Conservation (phyloP, 2,329 filamentous ascomycete species). For the Talaromyces pinophilus region DNA sequence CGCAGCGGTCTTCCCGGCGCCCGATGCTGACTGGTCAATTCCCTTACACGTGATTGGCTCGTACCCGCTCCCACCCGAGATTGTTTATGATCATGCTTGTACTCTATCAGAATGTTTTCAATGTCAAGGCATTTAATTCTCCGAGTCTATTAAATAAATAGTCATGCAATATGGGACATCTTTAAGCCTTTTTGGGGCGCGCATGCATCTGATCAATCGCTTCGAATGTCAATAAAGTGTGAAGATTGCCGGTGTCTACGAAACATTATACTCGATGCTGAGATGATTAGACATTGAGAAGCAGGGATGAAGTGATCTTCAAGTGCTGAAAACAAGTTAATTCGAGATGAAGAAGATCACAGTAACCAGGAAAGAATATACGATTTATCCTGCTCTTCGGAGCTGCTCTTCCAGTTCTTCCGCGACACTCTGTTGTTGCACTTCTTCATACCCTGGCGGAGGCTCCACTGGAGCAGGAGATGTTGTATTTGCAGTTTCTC, state of each 20-base stretch:
- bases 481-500: not conserved
- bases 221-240: not conserved
- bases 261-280: not conserved
- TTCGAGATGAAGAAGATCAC: not conserved
- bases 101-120: not conserved
- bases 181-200: no score
- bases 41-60: conserved; percentile 44
- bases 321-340: not conserved
- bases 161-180: not conserved
- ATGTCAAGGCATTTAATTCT: not conserved
- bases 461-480: conserved; percentile 63
- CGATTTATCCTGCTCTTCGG: conserved; percentile 27
- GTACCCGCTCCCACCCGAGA: conserved; percentile 25
- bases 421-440: conserved; percentile 76
- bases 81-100: not conserved
- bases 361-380: no score
- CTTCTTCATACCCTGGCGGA: conserved; percentile 88
- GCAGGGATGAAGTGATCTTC: not conserved
- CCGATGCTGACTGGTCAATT: conserved; percentile 41
- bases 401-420: conserved; percentile 68
- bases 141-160: not conserved
- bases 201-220: not conserved
- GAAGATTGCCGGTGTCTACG: not conserved
- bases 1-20: conserved; percentile 33
- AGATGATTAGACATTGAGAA: not conserved